Base-by-base conservation (phyloP, 2,329 filamentous ascomycete species). In the Elsinoe batatas region DNA sequence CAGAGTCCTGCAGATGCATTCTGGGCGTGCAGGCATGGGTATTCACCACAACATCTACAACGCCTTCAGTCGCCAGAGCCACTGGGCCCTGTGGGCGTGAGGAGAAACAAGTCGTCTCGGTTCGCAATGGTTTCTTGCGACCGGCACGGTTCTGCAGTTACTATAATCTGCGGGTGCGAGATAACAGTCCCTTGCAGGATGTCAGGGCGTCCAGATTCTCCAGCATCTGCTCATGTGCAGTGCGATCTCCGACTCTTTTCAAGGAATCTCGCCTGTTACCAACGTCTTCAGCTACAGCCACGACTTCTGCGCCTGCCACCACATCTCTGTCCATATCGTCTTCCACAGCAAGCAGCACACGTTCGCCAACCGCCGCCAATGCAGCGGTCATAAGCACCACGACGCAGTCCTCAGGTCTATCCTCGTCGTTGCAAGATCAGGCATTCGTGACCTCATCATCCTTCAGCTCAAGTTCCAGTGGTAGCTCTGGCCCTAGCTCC, bases 111-210 rank as follows among this genome's bases (percentile, higher is more conserved):
- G 30, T 49, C 44, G n/a, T 49, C 15, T n/a, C 44, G 10, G 26
- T 49, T 3, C 44, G 44, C 26, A 35, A 49, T 35, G 44, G 11
- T 15, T 49, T 49, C 15, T 5, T 33, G 3, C 26, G 33, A 18
- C 44, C 44, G 15, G 26, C 44, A 49, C 44, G 44, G 2, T 49
- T 49, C 26, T 49, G 44, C 26, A 49, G 44, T 30, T 49, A 49
- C 44, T 49, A 33, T 13, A 49, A 15, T 13, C 17, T 49, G 26
- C 44, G 44, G 5, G 10, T 15, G 11, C 44, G 44, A 8, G 26
- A 33, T 4, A 49, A 49, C 15, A 49, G 44, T 35, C 44, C 44
- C 12, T 11, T 49, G 10, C 44, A 49, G 8, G 44, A 49, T 18
- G 12, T 49, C 15, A 49, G 44, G 15, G 26, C 44, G 11, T 49